Evolutionary conservation across 31 red algal species (phyloP), one percentile per base, ranked within the genome.

Genomic region (Odonthalia washingtoniensis): DNA sequence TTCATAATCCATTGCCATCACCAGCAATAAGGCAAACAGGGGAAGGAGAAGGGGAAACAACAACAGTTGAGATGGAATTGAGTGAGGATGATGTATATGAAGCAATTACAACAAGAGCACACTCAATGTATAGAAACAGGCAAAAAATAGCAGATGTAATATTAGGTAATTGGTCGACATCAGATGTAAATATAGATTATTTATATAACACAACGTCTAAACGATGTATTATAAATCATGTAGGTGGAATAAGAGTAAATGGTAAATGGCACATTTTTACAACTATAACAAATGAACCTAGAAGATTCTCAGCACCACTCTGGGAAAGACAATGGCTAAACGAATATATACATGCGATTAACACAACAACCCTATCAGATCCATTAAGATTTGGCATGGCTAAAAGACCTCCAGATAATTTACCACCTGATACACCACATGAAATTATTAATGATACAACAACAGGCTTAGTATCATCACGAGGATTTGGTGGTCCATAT

Each of bases 391-490:
- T 57, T 21, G 21, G 49, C 49, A 21, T 21, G 9, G 9, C 12
- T 9, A 57, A 57, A 21, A 9, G 49, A 14, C 49, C 49, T 57
- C 9, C 21, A 57, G 49, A 21, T 21, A n/a, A n/a, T n/a, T n/a
- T n/a, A n/a, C n/a, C n/a, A n/a, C n/a, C n/a, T n/a, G 49, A 57
- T 57, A 21, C 9, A 57, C 65, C 46, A 12, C 42, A 41, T 6
- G 66, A 16, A 5, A 27, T 38, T 16, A 46, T 38, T 66, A 46
- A 28, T 75, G 78, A 81, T 46, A 41, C 64, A 21, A 77, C 65
- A 34, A 87, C 62, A n/a, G 46, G 57, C 9, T 9, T 38, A 30
- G 52, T 44, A 0, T 24, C 16, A 18, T 0, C 64, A 24, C 5
- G 17, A 24, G 72, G 84, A 5, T 28, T 61, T 1, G 73, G 37